A percentile compares a stretch with the other conserved stretches of the same genome.
Conservation (phyloP, 192 early-diverging fungal genomes). For the Chytriomyces confervae region DNA sequence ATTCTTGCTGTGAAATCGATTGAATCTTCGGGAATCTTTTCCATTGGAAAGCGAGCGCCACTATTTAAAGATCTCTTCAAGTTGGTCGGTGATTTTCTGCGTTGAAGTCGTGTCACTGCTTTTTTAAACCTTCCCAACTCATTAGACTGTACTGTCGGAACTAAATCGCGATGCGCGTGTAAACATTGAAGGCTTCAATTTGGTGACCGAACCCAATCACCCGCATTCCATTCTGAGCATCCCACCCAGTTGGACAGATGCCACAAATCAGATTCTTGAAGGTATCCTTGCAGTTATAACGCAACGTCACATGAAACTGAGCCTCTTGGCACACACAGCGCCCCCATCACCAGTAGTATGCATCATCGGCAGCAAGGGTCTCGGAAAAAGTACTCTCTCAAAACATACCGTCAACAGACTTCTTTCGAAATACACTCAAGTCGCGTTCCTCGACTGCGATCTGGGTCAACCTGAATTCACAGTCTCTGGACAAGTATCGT, state of each 20-base stretch:
- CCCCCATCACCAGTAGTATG: constrained; percentile 54
- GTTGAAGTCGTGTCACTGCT: background rate
- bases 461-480: constrained; percentile 91
- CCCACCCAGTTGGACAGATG: constrained; percentile 48
- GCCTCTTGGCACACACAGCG: too few relatives aligned
- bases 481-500: constrained; percentile 76
- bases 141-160: background rate
- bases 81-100: constrained; percentile 18
- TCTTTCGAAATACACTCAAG: constrained; percentile 65
- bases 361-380: constrained; percentile 78
- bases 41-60: constrained; percentile 52
- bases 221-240: constrained; percentile 39
- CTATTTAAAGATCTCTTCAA: constrained; percentile 58
- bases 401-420: constrained; percentile 78
- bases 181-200: constrained; percentile 55
- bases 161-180: constrained; percentile 15
- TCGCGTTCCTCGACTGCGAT: constrained; percentile 91
- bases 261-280: constrained; percentile 9
- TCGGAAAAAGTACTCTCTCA: constrained; percentile 90
- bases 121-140: background rate
- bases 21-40: constrained; percentile 49
- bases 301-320: too few relatives aligned
- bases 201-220: constrained; percentile 43
- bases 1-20: constrained; percentile 39
- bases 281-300: background rate